A percentile compares a stretch with the other conserved stretches of the same genome.
phyloP scores from a whole-genome alignment of 768 basidiomycete genomes.

The Phaeotremella fagi region DNA sequence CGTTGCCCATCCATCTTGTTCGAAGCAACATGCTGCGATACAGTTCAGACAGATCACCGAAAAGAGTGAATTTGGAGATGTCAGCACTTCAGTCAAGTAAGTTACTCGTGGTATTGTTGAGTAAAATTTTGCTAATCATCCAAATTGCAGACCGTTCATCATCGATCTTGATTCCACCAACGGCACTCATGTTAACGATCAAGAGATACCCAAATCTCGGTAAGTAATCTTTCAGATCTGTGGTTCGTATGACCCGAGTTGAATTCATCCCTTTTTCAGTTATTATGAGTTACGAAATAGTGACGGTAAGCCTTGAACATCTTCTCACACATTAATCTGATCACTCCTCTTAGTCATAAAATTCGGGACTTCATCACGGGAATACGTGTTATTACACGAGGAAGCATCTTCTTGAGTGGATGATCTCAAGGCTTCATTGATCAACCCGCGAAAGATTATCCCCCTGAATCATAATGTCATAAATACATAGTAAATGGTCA shows the following conservation, averaged over 20 bases:
- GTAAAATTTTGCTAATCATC: neutral
- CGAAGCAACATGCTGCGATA: conserved; percentile 95
- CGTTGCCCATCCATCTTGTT: conserved; percentile 92
- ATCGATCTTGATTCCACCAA: conserved; percentile 99
- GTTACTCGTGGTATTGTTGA: too few relatives aligned
- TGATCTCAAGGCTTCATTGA: too few relatives aligned
- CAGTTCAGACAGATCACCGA: conserved; percentile 87
- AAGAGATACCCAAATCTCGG: conserved; percentile 73
- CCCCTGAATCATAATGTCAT: too few relatives aligned
- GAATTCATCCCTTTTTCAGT: neutral
- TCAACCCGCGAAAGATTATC: too few relatives aligned
- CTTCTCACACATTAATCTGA: neutral
- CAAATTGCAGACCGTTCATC: conserved; percentile 70
- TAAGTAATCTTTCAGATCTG: conserved; percentile 52
- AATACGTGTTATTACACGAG: conserved; percentile 48
- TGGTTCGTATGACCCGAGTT: neutral
- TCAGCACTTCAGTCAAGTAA: conserved; percentile 77
- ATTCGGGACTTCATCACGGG: conserved; percentile 51
- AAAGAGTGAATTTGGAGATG: conserved; percentile 78
- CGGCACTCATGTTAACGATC: conserved; percentile 84
- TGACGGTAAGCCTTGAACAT: conserved; percentile 27
- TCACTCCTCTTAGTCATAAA: conserved; percentile 46
- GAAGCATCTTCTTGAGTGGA: conserved; percentile 34
- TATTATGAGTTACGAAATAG: conserved; percentile 42
- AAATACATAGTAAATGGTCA: too few relatives aligned